These are phyloP conservation scores for Vigna unguiculata DNA, from an alignment of 306 rosid species.

Conservation along the genomic window DNA sequence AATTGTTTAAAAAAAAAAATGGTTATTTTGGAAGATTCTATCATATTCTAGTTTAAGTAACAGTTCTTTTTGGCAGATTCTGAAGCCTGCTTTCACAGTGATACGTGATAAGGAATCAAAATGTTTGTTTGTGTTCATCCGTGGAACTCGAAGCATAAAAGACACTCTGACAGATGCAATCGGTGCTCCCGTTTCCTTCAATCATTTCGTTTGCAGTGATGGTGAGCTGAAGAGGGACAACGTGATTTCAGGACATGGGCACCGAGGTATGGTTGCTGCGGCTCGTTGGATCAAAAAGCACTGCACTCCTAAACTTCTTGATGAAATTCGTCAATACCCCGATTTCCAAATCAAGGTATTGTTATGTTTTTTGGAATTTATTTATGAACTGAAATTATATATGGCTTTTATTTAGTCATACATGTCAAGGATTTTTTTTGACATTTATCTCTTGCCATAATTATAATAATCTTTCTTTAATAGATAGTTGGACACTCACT, in stretches of 20 bases:
- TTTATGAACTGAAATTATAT: too few species aligned
- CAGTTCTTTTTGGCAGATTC: slow-evolving; percentile 54
- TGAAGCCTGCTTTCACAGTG: slow-evolving; percentile 93
- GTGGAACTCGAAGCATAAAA: slow-evolving; percentile 69
- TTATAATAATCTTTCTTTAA: background rate
- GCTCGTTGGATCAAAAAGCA: background rate
- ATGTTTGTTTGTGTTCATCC: slow-evolving; percentile 63
- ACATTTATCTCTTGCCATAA: background rate
- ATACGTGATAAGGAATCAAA: slow-evolving; percentile 68
- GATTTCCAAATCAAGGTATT: slow-evolving; percentile 77
- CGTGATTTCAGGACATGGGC: slow-evolving; percentile 74
- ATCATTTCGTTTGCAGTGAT: slow-evolving; percentile 7
- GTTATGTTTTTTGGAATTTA: too few species aligned
- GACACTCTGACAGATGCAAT: slow-evolving; percentile 95
- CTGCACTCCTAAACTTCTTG: slow-evolving; percentile 4
- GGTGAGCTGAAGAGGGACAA: background rate
- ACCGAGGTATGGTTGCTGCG: slow-evolving; percentile 98
- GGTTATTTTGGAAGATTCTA: too few species aligned
- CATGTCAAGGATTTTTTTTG: background rate
- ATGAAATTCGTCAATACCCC: slow-evolving; percentile 74
- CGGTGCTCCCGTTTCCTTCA: slow-evolving; percentile 91
- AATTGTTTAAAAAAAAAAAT: too few species aligned
- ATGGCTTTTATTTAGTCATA: too few species aligned
- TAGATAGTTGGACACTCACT: slow-evolving; percentile 73
- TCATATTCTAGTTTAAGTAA: background rate